Percentiles rank a stretch among this genome's conserved stretches.
Conservation (phyloP, 2,329 filamentous ascomycete species). For the Blastomyces percursus region DNA sequence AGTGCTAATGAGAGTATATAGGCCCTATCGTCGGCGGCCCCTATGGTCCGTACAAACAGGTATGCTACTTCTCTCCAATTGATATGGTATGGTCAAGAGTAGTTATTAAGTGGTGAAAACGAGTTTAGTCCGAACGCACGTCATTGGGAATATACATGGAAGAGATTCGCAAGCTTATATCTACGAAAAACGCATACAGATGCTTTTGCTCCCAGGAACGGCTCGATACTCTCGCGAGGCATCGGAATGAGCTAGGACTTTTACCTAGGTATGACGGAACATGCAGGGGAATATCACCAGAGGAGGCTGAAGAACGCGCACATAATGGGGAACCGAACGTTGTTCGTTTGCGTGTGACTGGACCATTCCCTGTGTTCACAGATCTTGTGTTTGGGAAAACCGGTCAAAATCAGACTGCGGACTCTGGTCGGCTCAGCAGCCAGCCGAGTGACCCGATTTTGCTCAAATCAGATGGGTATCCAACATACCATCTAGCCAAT, state of each 20-base stretch:
- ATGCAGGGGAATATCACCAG: conserved; percentile 55
- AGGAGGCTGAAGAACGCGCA: conserved; percentile 61
- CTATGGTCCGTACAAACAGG: conserved; percentile 77
- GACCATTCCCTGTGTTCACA: conserved; percentile 51
- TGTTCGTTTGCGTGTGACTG: conserved; percentile 60
- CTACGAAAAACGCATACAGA: conserved; percentile 67
- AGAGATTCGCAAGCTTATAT: conserved; percentile 58
- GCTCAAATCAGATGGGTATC: conserved; percentile 80
- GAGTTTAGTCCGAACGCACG: conserved; percentile 61
- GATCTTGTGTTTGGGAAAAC: conserved; percentile 69
- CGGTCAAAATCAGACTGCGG: conserved; percentile 35
- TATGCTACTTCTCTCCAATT: conserved; percentile 28
- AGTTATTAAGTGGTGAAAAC: not conserved
- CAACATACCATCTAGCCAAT: conserved; percentile 95
- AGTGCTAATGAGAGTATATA: conserved; percentile 23
- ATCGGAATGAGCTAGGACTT: conserved; percentile 49
- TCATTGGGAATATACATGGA: conserved; percentile 50
- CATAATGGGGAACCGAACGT: conserved; percentile 59
- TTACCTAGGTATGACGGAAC: conserved; percentile 57
- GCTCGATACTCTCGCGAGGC: conserved; percentile 54
- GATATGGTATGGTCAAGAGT: not conserved
- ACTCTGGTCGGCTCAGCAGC: conserved; percentile 30
- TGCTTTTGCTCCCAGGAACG: conserved; percentile 78
- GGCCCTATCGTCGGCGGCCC: conserved; percentile 71
- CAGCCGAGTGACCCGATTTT: conserved; percentile 72